Base-by-base conservation (phyloP, 306 rosid species). In the Cicer pinnatifidum region DNA sequence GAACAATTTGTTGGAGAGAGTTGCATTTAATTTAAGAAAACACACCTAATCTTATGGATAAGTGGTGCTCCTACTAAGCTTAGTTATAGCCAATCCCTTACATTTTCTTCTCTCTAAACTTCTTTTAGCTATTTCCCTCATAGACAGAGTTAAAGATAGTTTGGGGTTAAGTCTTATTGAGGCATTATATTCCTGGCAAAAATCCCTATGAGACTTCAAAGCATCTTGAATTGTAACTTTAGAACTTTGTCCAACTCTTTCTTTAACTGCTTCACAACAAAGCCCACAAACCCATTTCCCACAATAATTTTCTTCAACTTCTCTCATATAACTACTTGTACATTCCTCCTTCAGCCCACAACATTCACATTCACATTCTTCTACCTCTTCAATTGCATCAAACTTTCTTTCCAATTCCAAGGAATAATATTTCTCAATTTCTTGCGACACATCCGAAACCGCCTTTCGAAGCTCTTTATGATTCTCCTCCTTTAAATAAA, bases 241-340 rank as follows among this genome's bases (percentile, higher is more conserved):
- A 1, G 69, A 78, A 39, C 48, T 50, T 71, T 67, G 38, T 6
- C 15, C 13, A 23, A 73, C 67, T 58, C 19, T 86, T 9, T 91
- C 91, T 44, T 86, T 88, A 11, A 91, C 92, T 46, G 90, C 96
- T 60, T 85, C 92, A 9, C 88, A 86, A 77, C 93, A 89, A 69
- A 89, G 90, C n/a, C 97, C 97, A 10, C 96, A 91, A 9, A 89
- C 75, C 97, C 92, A 91, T 5, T 83, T 84, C 1, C 91, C 96
- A 28, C 84, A 71, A 45, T 71, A 79, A 0, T 68, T 48, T 45
- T 43, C 75, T 62, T 82, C 44, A 11, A 91, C 82, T 64, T 89
- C 59, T 28, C 43, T 8, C 23, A 84, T 86, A 57, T 91, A 89
- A 67, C 75, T 67, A 7, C 3, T n/a, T 3, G 89, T 89, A 54